phyloP scores from a whole-genome alignment of 2,329 filamentous ascomycete species.

The Calonectria crousiana region DNA sequence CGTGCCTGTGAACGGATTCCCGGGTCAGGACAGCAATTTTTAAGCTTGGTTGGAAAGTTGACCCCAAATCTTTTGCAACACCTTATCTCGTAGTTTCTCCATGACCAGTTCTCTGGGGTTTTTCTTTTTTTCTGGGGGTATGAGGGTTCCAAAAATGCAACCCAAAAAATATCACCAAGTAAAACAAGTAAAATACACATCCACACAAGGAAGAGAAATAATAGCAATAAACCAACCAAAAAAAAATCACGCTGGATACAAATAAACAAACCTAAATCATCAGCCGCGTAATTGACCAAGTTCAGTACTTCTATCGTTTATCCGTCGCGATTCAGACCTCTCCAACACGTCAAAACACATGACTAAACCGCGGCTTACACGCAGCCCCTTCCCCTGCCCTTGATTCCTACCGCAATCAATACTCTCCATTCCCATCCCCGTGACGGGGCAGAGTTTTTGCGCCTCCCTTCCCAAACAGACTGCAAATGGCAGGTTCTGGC shows the following conservation, averaged over 20 bases:
- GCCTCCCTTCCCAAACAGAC: not conserved
- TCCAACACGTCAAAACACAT: not conserved
- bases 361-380: not conserved
- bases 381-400: not conserved
- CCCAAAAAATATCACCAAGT: not conserved
- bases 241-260: not conserved
- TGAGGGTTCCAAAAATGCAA: not conserved
- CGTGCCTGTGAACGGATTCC: not conserved
- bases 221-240: not conserved
- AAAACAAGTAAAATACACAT: not conserved
- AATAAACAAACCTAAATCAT: not conserved
- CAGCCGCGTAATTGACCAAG: not conserved
- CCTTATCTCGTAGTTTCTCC: not conserved
- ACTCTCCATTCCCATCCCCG: not conserved
- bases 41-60: conserved; percentile 15
- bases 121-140: not conserved
- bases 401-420: not conserved
- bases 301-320: not conserved
- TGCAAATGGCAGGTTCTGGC: not conserved
- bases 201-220: not conserved
- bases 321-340: not conserved
- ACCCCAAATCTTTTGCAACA: not conserved
- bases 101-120: not conserved
- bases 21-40: not conserved
- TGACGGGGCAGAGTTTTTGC: not conserved